Conservation (phyloP, 2,329 filamentous ascomycete genomes). For the Aspergillus sp. region DNA sequence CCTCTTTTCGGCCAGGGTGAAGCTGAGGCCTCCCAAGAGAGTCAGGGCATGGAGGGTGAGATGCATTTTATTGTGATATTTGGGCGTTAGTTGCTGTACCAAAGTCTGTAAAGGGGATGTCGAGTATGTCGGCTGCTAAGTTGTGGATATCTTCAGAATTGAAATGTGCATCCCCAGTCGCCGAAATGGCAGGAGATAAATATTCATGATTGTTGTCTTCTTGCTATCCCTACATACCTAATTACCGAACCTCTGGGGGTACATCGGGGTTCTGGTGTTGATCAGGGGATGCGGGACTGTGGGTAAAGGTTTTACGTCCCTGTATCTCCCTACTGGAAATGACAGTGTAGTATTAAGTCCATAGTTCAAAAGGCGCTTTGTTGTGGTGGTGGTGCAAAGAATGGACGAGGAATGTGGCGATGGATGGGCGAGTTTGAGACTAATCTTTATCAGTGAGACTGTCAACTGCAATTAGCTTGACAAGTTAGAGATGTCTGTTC, state of each 20-base stretch:
- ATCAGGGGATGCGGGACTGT: too few relatives aligned
- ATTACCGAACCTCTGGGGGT: not conserved
- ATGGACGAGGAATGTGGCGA: constrained; percentile 4
- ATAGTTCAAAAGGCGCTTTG: not conserved
- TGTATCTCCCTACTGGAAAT: too few relatives aligned
- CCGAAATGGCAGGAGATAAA: not conserved
- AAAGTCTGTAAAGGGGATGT: not conserved
- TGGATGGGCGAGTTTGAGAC: not conserved
- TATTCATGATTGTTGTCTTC: not conserved
- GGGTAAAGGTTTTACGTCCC: not conserved
- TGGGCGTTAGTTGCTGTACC: too few relatives aligned
- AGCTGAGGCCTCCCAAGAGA: constrained; percentile 2
- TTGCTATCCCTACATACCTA: constrained; percentile 6
- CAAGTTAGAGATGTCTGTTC: not conserved
- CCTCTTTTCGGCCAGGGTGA: not conserved
- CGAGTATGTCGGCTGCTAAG: not conserved
- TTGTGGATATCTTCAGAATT: not conserved
- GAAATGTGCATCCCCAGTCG: not conserved
- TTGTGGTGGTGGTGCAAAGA: constrained; percentile 3
- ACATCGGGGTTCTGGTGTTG: not conserved
- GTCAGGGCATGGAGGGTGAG: constrained; percentile 11
- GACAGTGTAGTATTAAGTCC: too few relatives aligned
- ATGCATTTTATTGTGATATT: constrained; percentile 1
- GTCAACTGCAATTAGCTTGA: not conserved
- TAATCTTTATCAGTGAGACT: not conserved